Percentiles rank a stretch among this genome's conserved stretches.
phyloP scores from a whole-genome alignment of 495 filamentous ascomycete species.

The Xylaria venustula region DNA sequence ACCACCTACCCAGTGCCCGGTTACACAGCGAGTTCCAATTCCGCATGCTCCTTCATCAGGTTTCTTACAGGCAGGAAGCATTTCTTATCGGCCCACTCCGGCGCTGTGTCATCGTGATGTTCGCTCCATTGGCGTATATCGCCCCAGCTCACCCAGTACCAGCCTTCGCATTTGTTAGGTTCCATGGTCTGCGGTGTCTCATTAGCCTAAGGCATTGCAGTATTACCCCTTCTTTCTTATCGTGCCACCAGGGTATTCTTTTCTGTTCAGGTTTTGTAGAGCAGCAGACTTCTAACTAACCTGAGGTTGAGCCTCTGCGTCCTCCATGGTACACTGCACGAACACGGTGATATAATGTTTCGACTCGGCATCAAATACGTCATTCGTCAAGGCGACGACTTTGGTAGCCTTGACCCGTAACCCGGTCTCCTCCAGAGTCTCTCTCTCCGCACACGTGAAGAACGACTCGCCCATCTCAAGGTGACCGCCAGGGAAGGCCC shows the following conservation, averaged over 20 bases:
- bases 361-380: slow-evolving; percentile 47
- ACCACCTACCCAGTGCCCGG: too few species aligned
- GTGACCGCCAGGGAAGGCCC: slow-evolving; percentile 67
- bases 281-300: slow-evolving; percentile 36
- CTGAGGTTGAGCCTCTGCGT: slow-evolving; percentile 45
- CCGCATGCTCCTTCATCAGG: slow-evolving; percentile 48
- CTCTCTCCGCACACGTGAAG: slow-evolving; percentile 59
- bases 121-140: slow-evolving; percentile 31
- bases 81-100: slow-evolving; percentile 29
- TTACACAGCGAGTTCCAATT: neutral
- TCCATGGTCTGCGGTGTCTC: slow-evolving; percentile 48
- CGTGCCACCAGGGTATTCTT: neutral
- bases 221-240: neutral
- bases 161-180: slow-evolving; percentile 63
- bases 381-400: slow-evolving; percentile 58
- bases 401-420: slow-evolving; percentile 47
- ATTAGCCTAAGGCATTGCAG: slow-evolving; percentile 19
- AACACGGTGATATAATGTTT: slow-evolving; percentile 71
- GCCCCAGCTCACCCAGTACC: slow-evolving; percentile 61
- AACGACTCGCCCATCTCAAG: slow-evolving; percentile 63
- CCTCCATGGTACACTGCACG: slow-evolving; percentile 44
- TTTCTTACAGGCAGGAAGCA: slow-evolving; percentile 59
- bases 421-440: slow-evolving; percentile 67
- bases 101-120: slow-evolving; percentile 26
- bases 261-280: neutral